Base-by-base conservation (phyloP, 2,329 filamentous ascomycete species). In the Emmonsia crescens region DNA sequence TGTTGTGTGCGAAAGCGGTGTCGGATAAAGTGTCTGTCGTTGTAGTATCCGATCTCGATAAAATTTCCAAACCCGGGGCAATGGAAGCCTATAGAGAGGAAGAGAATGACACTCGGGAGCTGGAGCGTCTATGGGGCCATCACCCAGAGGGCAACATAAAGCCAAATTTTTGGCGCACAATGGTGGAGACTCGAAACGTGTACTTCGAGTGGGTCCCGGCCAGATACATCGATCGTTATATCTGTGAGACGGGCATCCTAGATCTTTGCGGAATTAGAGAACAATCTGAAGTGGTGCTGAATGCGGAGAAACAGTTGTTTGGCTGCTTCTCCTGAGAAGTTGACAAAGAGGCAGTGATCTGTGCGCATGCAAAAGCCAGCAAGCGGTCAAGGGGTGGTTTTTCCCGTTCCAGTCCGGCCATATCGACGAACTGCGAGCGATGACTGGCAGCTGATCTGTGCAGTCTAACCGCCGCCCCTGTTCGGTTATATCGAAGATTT, bases 151-250 rank as follows among this genome's bases (percentile, higher is more conserved):
- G 58, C 55, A 58, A 40, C 36, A 42, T 40, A 4, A 31, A 38
- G 16, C 49, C n/a, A 29, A 46, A 61, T 12, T 14, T 42, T n/a
- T 63, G 62, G 64, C 57, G 55, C 24, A 64, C 67, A 19, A 62
- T 66, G 60, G 61, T 73, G 57, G 64, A 66, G 61, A 64, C 76
- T 60, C 68, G 68, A 64, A 70, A 77, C 64, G 69, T 80, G n/a
- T 82, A 80, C 60, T 84, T 84, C 52, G 82, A 85, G 72, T 83
- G 81, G 80, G 74, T 83, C 52, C 75, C 78, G 6, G 69, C 76
- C 0, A 61, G 65, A 31, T 71, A 83, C 38, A 73, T 84, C 24
- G 76, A 83, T 65, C 68, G 69, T 2, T 84, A 82, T 66, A 70
- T 82, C 38, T 81, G 78, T 5, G 81, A 85, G 62, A 70, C 76